Base-by-base conservation (phyloP, 1,284 basidiomycete species). In the Bjerkandera adusta region DNA sequence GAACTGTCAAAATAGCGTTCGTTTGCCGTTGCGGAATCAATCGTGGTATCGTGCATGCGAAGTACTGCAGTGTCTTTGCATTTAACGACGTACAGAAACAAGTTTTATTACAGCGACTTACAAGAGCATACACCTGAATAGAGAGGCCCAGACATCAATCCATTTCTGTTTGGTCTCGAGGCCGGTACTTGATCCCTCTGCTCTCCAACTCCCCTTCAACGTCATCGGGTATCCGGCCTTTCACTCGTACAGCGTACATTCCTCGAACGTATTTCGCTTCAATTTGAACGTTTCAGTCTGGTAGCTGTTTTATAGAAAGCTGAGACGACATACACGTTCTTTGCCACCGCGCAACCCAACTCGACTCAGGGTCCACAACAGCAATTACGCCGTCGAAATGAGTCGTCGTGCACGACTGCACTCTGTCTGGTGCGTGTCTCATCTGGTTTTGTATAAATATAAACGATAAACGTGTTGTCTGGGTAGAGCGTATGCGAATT, bases 331-430 rank as follows among this genome's bases (percentile, higher is more conserved):
- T 55, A 93, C 92, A 82, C 56, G 86, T 91, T 62, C 92, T 72
- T 66, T 96, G 92, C 92, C 92, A 96, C 56, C 88, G 76, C 12
- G 92, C 91, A 8, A 98, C 94, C 96, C 96, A 99, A 67, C 92
- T 95, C 51, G 82, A 79, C 57, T 92, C 86, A 1, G 95, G 90
- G 58, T 92, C 82, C 46, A 95, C 83, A 54, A 95, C 83, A 4
- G 93, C 84, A 57, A 98, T 91, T 41, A 93, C 79, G 15, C 97
- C 97, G 60, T 98, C 96, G 60, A 90, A 99, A 55, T 91, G 86
- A 1, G 89, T 85, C n/a, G 92, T 96, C 7, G 96, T 99, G 68
- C 93, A 97, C 48, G 82, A 76, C 10, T 80, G 70, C 25, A 98
- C 91, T 27, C 91, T 79, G 55, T 97, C 95, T 12, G 81, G 75